Evolutionary conservation across 805 yeast species (phyloP).

Genomic region (Sugiyamaella chiloensis): DNA sequence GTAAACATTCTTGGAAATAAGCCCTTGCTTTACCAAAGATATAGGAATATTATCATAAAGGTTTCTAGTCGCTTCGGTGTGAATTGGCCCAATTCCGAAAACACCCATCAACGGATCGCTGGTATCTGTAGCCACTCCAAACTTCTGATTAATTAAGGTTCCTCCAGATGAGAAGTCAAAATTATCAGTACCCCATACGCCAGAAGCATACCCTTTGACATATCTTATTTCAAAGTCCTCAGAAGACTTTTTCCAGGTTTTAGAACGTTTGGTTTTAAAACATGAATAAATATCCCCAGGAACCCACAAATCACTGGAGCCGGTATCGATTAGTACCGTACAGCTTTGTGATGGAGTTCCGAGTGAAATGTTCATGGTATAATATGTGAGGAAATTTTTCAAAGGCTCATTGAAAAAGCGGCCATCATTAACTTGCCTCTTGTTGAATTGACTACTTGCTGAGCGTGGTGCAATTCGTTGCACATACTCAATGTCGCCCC

Average conservation of each 20-base stretch:
- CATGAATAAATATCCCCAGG: slow-evolving; percentile 26
- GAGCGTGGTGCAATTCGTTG: slow-evolving; percentile 9
- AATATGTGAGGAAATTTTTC: slow-evolving; percentile 32
- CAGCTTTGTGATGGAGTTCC: slow-evolving; percentile 58
- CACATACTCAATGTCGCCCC: slow-evolving; percentile 15
- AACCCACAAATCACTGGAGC: slow-evolving; percentile 68
- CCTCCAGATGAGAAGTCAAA: slow-evolving; percentile 47
- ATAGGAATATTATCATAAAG: slow-evolving; percentile 61
- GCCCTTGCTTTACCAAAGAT: slow-evolving; percentile 53
- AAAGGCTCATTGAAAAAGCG: slow-evolving; percentile 23
- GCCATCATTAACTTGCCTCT: slow-evolving; percentile 9
- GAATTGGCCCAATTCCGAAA: slow-evolving; percentile 25
- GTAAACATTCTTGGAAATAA: slow-evolving; percentile 53
- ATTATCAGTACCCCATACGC: slow-evolving; percentile 50
- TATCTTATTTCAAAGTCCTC: slow-evolving; percentile 30
- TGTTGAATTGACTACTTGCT: slow-evolving; percentile 4
- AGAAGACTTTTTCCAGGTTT: slow-evolving; percentile 16
- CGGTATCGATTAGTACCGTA: slow-evolving; percentile 60
- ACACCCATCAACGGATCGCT: slow-evolving; percentile 29
- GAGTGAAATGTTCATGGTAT: slow-evolving; percentile 35
- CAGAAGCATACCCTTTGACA: slow-evolving; percentile 50
- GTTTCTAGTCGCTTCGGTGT: slow-evolving; percentile 20
- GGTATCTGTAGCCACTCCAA: slow-evolving; percentile 75
- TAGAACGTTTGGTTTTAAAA: slow-evolving; percentile 14
- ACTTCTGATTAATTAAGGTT: slow-evolving; percentile 48